phyloP scores from a whole-genome alignment of 2,329 filamentous ascomycete genomes.

The Emydomyces testavorans region DNA sequence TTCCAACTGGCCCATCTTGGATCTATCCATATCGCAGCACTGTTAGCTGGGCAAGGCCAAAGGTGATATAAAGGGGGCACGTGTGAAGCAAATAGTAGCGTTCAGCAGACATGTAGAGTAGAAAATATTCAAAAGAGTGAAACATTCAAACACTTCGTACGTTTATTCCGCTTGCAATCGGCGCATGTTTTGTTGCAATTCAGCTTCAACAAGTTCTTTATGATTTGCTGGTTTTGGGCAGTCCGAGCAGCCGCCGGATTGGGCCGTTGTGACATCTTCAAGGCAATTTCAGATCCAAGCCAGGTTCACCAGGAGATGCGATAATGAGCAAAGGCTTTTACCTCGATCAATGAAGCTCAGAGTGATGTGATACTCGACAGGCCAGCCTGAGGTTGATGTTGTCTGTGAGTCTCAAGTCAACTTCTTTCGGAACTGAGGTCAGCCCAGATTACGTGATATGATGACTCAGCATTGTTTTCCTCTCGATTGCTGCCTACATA shows the following conservation, averaged over 20 bases:
- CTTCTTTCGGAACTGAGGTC: neutral
- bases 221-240: conserved; percentile 83
- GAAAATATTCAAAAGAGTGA: conserved; percentile 10
- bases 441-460: neutral
- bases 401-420: neutral
- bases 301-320: neutral
- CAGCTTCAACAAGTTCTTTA: conserved; percentile 89
- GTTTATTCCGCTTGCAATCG: conserved; percentile 98
- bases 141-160: conserved; percentile 41
- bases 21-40: conserved; percentile 43
- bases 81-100: neutral
- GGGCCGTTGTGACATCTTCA: conserved; percentile 13
- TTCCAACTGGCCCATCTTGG: conserved; percentile 99
- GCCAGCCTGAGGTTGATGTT: neutral
- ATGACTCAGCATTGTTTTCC: neutral
- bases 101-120: neutral
- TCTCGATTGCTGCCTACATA: neutral
- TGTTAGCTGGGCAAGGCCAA: neutral
- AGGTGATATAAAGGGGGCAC: neutral
- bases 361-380: neutral
- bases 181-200: conserved; percentile 94
- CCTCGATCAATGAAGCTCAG: neutral
- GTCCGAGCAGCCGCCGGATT: conserved; percentile 66
- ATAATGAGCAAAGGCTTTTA: neutral
- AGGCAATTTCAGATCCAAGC: neutral